These are phyloP conservation scores for Aspergillus fructus DNA, from an alignment of 2,329 filamentous ascomycete genomes.

Conservation along the genomic window DNA sequence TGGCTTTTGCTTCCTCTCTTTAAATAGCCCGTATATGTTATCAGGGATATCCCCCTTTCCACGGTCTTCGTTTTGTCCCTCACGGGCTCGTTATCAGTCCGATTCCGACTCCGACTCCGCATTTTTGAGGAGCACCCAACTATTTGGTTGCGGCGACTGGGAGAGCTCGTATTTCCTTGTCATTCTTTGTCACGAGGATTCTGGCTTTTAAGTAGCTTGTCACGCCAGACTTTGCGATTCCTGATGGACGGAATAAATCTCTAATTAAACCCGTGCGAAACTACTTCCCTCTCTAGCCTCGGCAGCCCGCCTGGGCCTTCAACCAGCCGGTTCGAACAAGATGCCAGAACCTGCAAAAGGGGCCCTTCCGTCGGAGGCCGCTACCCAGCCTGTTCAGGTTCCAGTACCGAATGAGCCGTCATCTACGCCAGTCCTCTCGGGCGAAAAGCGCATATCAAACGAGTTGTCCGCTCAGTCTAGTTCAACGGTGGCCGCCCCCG, in stretches of 20 bases:
- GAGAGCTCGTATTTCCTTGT: neutral
- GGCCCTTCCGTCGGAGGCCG: constrained; percentile 4
- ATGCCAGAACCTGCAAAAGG: constrained; percentile 14
- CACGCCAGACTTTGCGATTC: neutral
- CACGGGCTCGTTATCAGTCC: neutral
- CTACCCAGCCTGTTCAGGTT: constrained; percentile 4
- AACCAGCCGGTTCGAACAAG: neutral
- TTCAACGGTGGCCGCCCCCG: constrained; percentile 21
- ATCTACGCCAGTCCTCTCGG: neutral
- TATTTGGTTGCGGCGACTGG: neutral
- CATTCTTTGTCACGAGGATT: neutral
- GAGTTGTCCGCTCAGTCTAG: constrained; percentile 21
- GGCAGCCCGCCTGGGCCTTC: neutral
- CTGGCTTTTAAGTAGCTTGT: neutral
- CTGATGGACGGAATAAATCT: constrained; percentile 15
- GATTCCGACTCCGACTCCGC: neutral
- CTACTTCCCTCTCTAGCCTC: neutral
- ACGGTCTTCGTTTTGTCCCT: neutral
- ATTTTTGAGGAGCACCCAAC: neutral
- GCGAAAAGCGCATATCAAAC: constrained; percentile 17
- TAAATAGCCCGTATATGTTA: neutral
- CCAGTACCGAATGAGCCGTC: constrained; percentile 8
- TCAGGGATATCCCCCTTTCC: neutral
- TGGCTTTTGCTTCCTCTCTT: neutral
- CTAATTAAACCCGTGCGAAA: neutral